Percentiles rank a stretch among this genome's conserved stretches.
Evolutionary conservation across 805 yeast species (phyloP).

Genomic region (Millerago galiae): DNA sequence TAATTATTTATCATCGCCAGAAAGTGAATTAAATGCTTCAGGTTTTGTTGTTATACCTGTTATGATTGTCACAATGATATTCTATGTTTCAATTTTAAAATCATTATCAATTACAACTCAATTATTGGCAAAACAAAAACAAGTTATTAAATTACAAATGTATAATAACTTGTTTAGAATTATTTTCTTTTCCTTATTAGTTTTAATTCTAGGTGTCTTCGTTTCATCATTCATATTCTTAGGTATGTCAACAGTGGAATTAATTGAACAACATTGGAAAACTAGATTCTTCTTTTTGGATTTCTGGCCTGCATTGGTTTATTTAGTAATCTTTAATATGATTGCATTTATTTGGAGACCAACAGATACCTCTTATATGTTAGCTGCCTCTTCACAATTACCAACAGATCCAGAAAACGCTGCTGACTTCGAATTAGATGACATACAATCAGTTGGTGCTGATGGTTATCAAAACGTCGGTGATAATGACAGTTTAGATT

Average conservation of each 20-base stretch:
- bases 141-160: constrained; percentile 83
- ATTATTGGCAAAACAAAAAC: constrained; percentile 76
- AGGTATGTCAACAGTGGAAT: constrained; percentile 67
- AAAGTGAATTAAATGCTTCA: constrained; percentile 42
- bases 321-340: constrained; percentile 75
- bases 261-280: constrained; percentile 88
- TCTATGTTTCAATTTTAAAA: constrained; percentile 69
- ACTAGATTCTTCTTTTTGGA: constrained; percentile 81
- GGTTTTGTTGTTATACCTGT: constrained; percentile 67
- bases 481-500: constrained; percentile 22
- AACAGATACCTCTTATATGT: constrained; percentile 87
- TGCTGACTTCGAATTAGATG: constrained; percentile 61
- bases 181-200: constrained; percentile 63
- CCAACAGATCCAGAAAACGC: constrained; percentile 73
- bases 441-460: constrained; percentile 38
- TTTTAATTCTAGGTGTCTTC: constrained; percentile 65
- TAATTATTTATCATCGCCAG: constrained; percentile 45
- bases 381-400: constrained; percentile 90
- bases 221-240: constrained; percentile 64
- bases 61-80: constrained; percentile 57
- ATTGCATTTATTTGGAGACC: constrained; percentile 96
- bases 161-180: constrained; percentile 73
- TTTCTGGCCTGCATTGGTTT: constrained; percentile 92
- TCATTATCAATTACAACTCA: constrained; percentile 72
- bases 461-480: constrained; percentile 22